Evolutionary conservation across 1,139 yeast species (phyloP).

Genomic region (Suhomyces panamericanus): DNA sequence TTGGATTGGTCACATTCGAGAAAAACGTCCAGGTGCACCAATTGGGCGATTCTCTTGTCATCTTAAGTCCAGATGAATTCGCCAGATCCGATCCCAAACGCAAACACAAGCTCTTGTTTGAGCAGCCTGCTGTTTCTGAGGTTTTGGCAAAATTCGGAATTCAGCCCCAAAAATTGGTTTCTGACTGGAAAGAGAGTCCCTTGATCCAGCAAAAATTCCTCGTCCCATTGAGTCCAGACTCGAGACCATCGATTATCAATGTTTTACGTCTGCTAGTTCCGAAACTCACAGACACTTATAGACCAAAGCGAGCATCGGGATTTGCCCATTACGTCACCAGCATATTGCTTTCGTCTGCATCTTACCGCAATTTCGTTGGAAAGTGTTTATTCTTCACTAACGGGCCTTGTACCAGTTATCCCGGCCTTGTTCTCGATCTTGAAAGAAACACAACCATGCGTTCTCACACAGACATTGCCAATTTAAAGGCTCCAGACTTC

Average conservation of each 20-base stretch:
- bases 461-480: slow-evolving; percentile 37
- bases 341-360: slow-evolving; percentile 20
- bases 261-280: slow-evolving; percentile 24
- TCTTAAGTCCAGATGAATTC: background rate
- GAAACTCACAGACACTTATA: slow-evolving; percentile 26
- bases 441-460: slow-evolving; percentile 21
- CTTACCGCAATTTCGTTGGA: slow-evolving; percentile 26
- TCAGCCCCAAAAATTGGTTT: slow-evolving; percentile 1
- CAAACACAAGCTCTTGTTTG: slow-evolving; percentile 6
- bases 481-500: slow-evolving; percentile 30
- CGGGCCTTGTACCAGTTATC: slow-evolving; percentile 39
- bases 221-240: slow-evolving; percentile 3
- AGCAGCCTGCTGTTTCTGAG: slow-evolving; percentile 10
- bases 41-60: slow-evolving; percentile 3
- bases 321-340: slow-evolving; percentile 30
- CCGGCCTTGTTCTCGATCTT: slow-evolving; percentile 33
- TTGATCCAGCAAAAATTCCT: slow-evolving; percentile 11
- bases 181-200: slow-evolving; percentile 15
- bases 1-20: slow-evolving; percentile 34
- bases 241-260: slow-evolving; percentile 9
- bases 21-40: slow-evolving; percentile 30
- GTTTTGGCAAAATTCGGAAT: slow-evolving; percentile 16
- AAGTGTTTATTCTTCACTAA: slow-evolving; percentile 30
- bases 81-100: background rate
- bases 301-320: slow-evolving; percentile 37